Evolutionary conservation across 257 asterid species (phyloP).

Genomic region (Oldenlandia corymbosa): DNA sequence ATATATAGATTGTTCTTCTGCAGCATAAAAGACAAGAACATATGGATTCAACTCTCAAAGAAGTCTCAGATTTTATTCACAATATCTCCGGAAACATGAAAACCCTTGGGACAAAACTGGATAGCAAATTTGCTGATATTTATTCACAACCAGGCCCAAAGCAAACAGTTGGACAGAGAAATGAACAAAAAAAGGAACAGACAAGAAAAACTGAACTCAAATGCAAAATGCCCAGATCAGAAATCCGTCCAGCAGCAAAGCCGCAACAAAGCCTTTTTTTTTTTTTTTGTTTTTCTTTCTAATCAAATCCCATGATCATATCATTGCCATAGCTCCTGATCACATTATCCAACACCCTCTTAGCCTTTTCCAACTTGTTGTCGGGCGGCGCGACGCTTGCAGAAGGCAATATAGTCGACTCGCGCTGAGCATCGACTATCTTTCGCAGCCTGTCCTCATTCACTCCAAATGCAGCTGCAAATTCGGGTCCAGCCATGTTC

Average conservation of each 20-base stretch:
- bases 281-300: background rate
- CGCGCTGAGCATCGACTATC: constrained; percentile 46
- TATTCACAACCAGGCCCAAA: constrained; percentile 6
- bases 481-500: constrained; percentile 50
- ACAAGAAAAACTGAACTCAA: background rate
- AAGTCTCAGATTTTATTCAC: constrained; percentile 7
- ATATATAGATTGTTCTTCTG: too few relatives aligned
- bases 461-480: constrained; percentile 66
- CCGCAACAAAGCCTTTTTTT: background rate
- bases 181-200: constrained; percentile 5
- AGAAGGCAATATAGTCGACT: constrained; percentile 47
- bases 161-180: background rate
- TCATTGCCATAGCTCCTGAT: constrained; percentile 33
- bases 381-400: constrained; percentile 42
- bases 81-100: background rate
- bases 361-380: background rate
- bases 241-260: constrained; percentile 7
- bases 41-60: background rate
- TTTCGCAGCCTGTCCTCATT: constrained; percentile 37
- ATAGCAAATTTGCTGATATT: too few relatives aligned
- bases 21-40: too few relatives aligned
- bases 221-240: background rate
- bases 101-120: background rate
- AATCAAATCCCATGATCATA: constrained; percentile 35
- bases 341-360: constrained; percentile 15